Evolutionary conservation across 2,329 filamentous ascomycete genomes (phyloP).

Genomic region (Cladosporium sp.): DNA sequence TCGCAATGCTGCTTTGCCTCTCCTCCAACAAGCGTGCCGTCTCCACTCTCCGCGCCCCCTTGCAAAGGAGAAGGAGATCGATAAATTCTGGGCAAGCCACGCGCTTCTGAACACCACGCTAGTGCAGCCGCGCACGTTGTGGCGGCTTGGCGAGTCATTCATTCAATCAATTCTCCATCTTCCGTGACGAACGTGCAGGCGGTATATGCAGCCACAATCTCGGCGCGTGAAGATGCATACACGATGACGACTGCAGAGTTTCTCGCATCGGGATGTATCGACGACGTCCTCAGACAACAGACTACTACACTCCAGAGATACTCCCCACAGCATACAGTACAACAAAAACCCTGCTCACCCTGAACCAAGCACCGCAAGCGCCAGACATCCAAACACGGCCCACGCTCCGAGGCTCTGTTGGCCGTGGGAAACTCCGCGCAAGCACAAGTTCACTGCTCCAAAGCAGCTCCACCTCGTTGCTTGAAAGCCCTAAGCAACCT

Average conservation of each 20-base stretch:
- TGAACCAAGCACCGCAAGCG: neutral
- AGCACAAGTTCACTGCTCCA: neutral
- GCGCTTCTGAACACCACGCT: neutral
- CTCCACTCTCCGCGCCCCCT: constrained; percentile 1
- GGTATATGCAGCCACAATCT: neutral
- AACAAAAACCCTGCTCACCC: neutral
- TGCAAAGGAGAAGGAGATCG: neutral
- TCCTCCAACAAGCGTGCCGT: too few species aligned
- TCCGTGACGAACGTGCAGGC: constrained; percentile 3
- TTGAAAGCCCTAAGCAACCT: neutral
- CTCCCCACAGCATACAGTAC: neutral
- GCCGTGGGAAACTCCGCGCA: neutral
- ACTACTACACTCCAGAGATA: neutral
- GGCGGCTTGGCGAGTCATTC: neutral
- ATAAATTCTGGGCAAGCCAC: constrained; percentile 11
- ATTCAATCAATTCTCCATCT: neutral
- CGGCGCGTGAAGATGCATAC: constrained; percentile 1
- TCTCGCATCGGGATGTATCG: neutral
- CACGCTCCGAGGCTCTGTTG: constrained; percentile 3
- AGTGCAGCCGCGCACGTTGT: neutral
- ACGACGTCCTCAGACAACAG: neutral
- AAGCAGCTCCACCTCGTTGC: neutral
- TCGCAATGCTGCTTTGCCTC: neutral
- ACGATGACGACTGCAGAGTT: neutral
- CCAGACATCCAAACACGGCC: neutral